These are phyloP conservation scores for Neurospora sp. DNA, from an alignment of 495 filamentous ascomycete species.

Conservation along the genomic window DNA sequence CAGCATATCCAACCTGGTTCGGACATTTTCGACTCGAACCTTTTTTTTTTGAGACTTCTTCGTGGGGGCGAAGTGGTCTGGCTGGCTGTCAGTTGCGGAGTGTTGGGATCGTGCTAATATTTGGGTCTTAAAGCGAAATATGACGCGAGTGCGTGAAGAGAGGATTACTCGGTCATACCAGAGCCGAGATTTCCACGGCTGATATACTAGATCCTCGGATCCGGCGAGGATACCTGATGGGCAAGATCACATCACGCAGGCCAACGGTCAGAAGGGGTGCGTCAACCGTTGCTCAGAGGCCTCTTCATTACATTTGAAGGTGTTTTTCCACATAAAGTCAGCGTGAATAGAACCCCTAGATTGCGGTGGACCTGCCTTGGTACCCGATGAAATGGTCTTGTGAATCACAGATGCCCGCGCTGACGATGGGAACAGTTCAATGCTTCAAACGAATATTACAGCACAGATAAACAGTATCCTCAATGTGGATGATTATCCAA, in stretches of 20 bases:
- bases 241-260: not conserved
- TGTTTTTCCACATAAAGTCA: not conserved
- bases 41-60: not conserved
- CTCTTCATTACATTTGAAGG: not conserved
- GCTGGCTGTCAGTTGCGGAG: no score
- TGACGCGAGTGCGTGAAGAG: not conserved
- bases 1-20: not conserved
- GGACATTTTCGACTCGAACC: not conserved
- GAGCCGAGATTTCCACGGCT: not conserved
- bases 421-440: not conserved
- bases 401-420: not conserved
- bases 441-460: not conserved
- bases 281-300: not conserved
- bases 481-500: not conserved
- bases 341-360: not conserved
- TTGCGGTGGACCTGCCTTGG: not conserved
- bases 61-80: not conserved
- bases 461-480: not conserved
- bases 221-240: not conserved
- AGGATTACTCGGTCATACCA: not conserved
- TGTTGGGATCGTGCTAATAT: not conserved
- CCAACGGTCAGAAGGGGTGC: not conserved
- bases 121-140: not conserved
- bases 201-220: not conserved
- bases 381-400: not conserved